Evolutionary conservation across 495 filamentous ascomycete species (phyloP).

Genomic region (Opeltia flavorubescens): DNA sequence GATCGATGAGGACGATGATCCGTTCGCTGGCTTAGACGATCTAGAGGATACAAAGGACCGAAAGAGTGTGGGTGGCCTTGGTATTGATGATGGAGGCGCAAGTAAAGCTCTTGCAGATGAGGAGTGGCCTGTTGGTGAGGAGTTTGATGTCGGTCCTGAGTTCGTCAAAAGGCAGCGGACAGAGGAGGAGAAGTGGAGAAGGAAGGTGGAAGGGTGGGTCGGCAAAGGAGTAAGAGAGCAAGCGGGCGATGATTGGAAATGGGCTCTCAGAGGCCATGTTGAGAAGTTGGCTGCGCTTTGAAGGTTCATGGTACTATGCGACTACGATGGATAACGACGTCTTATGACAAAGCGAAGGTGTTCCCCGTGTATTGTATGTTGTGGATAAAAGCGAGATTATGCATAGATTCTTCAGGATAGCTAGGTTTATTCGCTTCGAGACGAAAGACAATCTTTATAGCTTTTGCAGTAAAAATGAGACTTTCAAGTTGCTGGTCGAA

Average conservation of each 20-base stretch:
- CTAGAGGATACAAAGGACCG: slow-evolving; percentile 45
- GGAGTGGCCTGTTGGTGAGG: slow-evolving; percentile 79
- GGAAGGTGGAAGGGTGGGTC: slow-evolving; percentile 70
- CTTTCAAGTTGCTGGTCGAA: too few relatives aligned
- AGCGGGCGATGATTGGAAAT: slow-evolving; percentile 37
- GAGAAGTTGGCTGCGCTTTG: slow-evolving; percentile 11
- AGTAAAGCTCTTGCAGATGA: slow-evolving; percentile 33
- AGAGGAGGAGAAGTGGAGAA: slow-evolving; percentile 82
- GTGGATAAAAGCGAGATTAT: neutral
- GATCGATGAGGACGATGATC: slow-evolving; percentile 51
- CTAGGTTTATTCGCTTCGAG: neutral
- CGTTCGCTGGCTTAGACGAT: slow-evolving; percentile 65
- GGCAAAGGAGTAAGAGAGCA: slow-evolving; percentile 26
- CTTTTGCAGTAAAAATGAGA: too few relatives aligned
- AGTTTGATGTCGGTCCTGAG: slow-evolving; percentile 93
- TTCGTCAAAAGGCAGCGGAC: slow-evolving; percentile 79
- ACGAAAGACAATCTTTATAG: too few relatives aligned
- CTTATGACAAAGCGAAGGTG: neutral
- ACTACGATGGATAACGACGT: slow-evolving; percentile 1
- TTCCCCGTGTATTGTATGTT: slow-evolving; percentile 14
- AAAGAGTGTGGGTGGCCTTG: slow-evolving; percentile 26
- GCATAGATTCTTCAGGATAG: slow-evolving; percentile 2
- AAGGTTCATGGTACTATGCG: too few relatives aligned
- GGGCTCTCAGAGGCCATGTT: slow-evolving; percentile 33
- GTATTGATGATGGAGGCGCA: slow-evolving; percentile 27